These are phyloP conservation scores for Cornus kousa DNA, from an alignment of 148 eudicot genomes.

Conservation along the genomic window DNA sequence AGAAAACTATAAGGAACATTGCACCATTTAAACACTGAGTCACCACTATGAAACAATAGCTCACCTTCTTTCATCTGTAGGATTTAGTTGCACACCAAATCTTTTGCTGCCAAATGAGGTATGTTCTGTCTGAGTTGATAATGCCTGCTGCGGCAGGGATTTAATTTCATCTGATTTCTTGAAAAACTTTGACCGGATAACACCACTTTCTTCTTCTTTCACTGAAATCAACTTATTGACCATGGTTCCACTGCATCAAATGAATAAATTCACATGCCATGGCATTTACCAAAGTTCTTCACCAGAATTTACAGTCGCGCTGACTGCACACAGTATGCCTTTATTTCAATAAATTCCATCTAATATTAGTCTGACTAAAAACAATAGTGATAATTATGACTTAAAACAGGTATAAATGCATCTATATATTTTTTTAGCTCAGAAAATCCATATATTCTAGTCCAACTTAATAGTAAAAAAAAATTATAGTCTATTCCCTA, in stretches of 20 bases:
- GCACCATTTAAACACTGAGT: slow-evolving; percentile 6
- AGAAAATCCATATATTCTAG: not conserved
- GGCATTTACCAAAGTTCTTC: not conserved
- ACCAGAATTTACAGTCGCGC: not conserved
- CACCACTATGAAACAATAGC: slow-evolving; percentile 5
- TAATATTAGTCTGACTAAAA: slow-evolving; percentile 1
- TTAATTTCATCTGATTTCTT: slow-evolving; percentile 30
- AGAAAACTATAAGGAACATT: slow-evolving; percentile 3
- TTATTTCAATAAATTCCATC: not conserved
- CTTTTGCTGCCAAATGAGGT: slow-evolving; percentile 26
- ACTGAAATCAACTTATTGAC: slow-evolving; percentile 22
- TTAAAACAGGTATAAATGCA: not conserved
- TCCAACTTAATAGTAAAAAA: not conserved
- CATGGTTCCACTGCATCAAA: slow-evolving; percentile 43
- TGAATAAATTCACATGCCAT: slow-evolving; percentile 6
- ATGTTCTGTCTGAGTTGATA: slow-evolving; percentile 27
- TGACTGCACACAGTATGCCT: not conserved
- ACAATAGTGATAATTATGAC: not conserved
- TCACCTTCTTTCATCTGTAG: slow-evolving; percentile 39
- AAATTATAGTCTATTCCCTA: not conserved
- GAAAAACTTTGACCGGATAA: slow-evolving; percentile 34
- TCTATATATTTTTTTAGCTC: not conserved
- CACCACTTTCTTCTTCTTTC: slow-evolving; percentile 25
- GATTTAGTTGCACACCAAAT: slow-evolving; percentile 16
- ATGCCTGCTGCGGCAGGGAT: slow-evolving; percentile 20